These are phyloP conservation scores for Fallopia convolvulus DNA, from an alignment of 148 eudicot genomes.

Conservation along the genomic window DNA sequence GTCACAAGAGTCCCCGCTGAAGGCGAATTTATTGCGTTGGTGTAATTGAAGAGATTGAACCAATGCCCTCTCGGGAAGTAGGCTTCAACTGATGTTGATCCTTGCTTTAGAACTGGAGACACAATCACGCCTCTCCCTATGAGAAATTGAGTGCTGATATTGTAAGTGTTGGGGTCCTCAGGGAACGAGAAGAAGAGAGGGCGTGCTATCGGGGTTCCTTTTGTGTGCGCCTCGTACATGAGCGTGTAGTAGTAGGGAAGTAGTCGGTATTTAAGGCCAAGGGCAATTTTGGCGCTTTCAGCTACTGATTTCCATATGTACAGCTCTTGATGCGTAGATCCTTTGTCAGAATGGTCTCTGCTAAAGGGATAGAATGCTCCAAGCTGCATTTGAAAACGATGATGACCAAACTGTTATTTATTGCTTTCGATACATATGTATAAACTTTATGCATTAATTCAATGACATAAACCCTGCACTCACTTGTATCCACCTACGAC, in stretches of 20 bases:
- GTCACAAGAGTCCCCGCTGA: conserved; percentile 18
- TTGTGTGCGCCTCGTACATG: conserved; percentile 43
- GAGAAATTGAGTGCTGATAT: conserved; percentile 39
- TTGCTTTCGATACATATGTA: neutral
- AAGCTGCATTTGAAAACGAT: conserved; percentile 20
- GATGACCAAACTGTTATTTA: neutral
- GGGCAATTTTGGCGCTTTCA: conserved; percentile 33
- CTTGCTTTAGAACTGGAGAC: conserved; percentile 36
- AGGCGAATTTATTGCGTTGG: conserved; percentile 23
- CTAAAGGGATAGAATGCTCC: conserved; percentile 61
- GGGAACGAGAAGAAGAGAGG: conserved; percentile 56
- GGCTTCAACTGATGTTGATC: conserved; percentile 27
- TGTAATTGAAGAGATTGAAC: conserved; percentile 42
- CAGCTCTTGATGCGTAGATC: conserved; percentile 31
- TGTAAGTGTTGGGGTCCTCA: conserved; percentile 29
- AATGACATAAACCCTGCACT: neutral
- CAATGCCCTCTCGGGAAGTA: conserved; percentile 46
- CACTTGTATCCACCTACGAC: conserved; percentile 43
- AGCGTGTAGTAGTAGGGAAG: conserved; percentile 48
- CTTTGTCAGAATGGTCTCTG: conserved; percentile 34
- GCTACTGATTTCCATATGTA: conserved; percentile 48
- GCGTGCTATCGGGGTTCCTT: conserved; percentile 44
- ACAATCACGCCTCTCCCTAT: conserved; percentile 51
- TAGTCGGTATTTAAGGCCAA: conserved; percentile 43
- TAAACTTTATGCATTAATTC: neutral